Evolutionary conservation across 2,329 filamentous ascomycete species (phyloP).

Genomic region (Beauveria caledonica): DNA sequence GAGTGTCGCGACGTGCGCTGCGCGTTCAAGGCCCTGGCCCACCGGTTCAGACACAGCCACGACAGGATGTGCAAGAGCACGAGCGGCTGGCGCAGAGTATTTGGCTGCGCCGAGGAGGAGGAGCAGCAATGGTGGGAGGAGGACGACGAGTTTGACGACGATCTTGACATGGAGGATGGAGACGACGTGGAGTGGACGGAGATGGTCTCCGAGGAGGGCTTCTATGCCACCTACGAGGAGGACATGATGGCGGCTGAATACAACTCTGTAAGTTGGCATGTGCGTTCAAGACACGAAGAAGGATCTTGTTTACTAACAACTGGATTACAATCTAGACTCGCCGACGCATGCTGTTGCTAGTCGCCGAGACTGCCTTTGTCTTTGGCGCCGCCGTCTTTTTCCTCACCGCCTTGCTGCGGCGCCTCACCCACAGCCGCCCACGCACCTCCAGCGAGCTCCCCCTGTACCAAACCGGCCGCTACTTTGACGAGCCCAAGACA

Average conservation of each 20-base stretch:
- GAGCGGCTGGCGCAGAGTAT: constrained; percentile 5
- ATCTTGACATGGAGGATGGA: not conserved
- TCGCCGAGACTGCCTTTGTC: constrained; percentile 30
- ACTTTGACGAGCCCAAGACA: constrained; percentile 11
- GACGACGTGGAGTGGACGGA: not conserved
- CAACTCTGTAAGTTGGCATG: not conserved
- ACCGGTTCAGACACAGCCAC: constrained; percentile 28
- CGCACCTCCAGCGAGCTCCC: not conserved
- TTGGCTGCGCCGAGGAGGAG: not conserved
- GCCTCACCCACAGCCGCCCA: not conserved
- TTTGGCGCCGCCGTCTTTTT: constrained; percentile 24
- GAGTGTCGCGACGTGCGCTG: constrained; percentile 36
- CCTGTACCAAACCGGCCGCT: constrained; percentile 9
- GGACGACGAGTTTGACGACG: not conserved
- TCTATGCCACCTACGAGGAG: not conserved
- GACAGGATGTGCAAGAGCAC: constrained; percentile 15
- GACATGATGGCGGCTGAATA: not conserved
- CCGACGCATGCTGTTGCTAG: not conserved
- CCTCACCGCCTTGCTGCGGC: constrained; percentile 16
- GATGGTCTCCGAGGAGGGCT: not conserved
- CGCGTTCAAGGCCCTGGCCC: constrained; percentile 30
- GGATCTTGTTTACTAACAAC: not conserved
- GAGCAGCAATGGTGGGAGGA: not conserved
- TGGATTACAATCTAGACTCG: not conserved
- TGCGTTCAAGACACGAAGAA: not conserved